Conservation (phyloP, 2,329 filamentous ascomycete genomes). For the Chaetomium olivaceum region DNA sequence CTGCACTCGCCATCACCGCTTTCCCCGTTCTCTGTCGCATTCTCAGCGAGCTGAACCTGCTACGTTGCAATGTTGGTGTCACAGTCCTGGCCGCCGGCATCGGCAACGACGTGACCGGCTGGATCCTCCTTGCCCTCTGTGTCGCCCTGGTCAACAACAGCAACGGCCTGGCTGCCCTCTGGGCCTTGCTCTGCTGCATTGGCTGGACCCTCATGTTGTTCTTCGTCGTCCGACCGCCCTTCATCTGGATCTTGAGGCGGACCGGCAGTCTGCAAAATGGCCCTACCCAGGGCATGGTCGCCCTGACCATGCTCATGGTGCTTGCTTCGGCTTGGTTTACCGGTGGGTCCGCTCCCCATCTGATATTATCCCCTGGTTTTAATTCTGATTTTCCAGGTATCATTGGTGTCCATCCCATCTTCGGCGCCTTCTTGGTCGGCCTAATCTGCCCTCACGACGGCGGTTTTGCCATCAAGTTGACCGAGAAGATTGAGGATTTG, state of each 20-base stretch:
- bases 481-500: slow-evolving; percentile 92
- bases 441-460: slow-evolving; percentile 88
- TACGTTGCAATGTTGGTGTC: slow-evolving; percentile 79
- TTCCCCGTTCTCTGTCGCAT: slow-evolving; percentile 94
- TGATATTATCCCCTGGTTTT: not conserved
- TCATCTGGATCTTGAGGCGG: slow-evolving; percentile 71
- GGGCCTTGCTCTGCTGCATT: slow-evolving; percentile 73
- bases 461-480: slow-evolving; percentile 86
- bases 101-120: slow-evolving; percentile 87
- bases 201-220: slow-evolving; percentile 77
- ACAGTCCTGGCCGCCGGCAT: slow-evolving; percentile 89
- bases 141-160: slow-evolving; percentile 90
- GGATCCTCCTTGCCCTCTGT: slow-evolving; percentile 89
- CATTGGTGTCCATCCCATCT: slow-evolving; percentile 92
- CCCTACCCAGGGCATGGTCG: slow-evolving; percentile 81
- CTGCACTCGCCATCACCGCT: slow-evolving; percentile 88
- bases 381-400: slow-evolving; percentile 49
- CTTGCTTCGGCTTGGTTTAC: slow-evolving; percentile 84
- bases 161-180: slow-evolving; percentile 79
- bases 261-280: slow-evolving; percentile 83
- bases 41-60: slow-evolving; percentile 83
- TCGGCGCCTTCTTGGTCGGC: slow-evolving; percentile 87
- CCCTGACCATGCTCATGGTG: slow-evolving; percentile 76
- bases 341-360: slow-evolving; percentile 19
- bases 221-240: slow-evolving; percentile 69